Conservation (phyloP, 768 basidiomycete genomes). For the Phlebiopsis flavidoalba region DNA sequence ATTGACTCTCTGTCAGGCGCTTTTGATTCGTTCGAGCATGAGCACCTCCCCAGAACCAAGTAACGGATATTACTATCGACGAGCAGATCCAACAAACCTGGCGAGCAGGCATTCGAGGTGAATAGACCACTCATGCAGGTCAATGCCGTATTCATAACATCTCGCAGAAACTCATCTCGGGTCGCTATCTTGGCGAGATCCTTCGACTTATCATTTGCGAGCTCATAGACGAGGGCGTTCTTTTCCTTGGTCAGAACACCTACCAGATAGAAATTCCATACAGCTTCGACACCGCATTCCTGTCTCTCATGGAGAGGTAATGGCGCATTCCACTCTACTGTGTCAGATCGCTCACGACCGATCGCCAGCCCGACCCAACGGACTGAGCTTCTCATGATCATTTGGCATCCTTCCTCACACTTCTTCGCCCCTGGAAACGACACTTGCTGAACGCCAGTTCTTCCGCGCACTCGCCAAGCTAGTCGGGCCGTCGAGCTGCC, state of each 20-base stretch:
- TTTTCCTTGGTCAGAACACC: constrained; percentile 97
- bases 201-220: constrained; percentile 92
- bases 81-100: constrained; percentile 94
- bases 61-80: constrained; percentile 91
- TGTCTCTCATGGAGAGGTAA: constrained; percentile 94
- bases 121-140: constrained; percentile 7
- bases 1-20: constrained; percentile 53
- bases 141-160: background rate
- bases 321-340: constrained; percentile 7
- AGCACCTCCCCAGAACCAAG: constrained; percentile 91
- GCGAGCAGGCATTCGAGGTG: constrained; percentile 91
- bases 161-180: constrained; percentile 87
- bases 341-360: background rate
- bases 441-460: constrained; percentile 93
- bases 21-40: constrained; percentile 94
- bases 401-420: constrained; percentile 95
- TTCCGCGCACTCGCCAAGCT: constrained; percentile 91
- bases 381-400: constrained; percentile 95
- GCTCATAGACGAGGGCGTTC: constrained; percentile 92
- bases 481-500: constrained; percentile 85
- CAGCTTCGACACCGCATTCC: constrained; percentile 92
- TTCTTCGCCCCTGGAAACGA: constrained; percentile 97
- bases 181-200: constrained; percentile 94
- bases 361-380: constrained; percentile 75
- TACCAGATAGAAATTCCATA: constrained; percentile 96